phyloP scores from a whole-genome alignment of 2,329 filamentous ascomycete genomes.

The Acrodontium crateriforme region DNA sequence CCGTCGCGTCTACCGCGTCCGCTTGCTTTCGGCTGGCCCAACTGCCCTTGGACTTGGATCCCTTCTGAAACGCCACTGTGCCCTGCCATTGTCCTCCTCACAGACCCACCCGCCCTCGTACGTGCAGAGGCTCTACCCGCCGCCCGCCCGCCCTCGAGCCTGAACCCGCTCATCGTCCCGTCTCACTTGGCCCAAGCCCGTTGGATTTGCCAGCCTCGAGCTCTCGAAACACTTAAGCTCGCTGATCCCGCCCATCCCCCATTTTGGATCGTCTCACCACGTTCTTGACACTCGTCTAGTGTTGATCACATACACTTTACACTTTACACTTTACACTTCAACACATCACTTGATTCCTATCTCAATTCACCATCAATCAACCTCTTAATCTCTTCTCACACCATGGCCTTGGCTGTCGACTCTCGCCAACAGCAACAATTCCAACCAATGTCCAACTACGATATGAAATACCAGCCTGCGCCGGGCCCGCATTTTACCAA shows the following conservation, averaged over 20 bases:
- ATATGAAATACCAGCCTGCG: conserved; percentile 58
- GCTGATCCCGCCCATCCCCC: conserved; percentile 36
- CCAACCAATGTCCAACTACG: conserved; percentile 66
- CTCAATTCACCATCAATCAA: conserved; percentile 6
- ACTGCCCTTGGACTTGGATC: too few relatives aligned
- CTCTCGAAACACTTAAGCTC: conserved; percentile 23
- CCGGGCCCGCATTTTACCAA: conserved; percentile 67
- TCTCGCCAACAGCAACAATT: conserved; percentile 54
- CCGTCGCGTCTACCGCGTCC: too few relatives aligned
- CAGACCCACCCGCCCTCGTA: too few relatives aligned
- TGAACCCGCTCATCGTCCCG: too few relatives aligned
- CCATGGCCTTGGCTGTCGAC: conserved; percentile 93
- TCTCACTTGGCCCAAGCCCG: too few relatives aligned
- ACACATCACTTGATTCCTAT: neutral
- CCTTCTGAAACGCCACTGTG: too few relatives aligned
- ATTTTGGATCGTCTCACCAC: conserved; percentile 35
- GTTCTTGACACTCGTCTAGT: conserved; percentile 22
- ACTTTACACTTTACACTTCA: conserved; percentile 2
- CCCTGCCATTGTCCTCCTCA: too few relatives aligned
- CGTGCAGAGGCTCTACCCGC: too few relatives aligned
- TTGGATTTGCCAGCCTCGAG: conserved; percentile 18
- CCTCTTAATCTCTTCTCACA: conserved; percentile 9
- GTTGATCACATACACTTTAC: conserved; percentile 11
- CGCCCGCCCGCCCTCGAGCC: too few relatives aligned
- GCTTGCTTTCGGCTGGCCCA: too few relatives aligned